Evolutionary conservation across 345 rosid species (phyloP).

Genomic region (Zanthoxylum bungeanum): DNA sequence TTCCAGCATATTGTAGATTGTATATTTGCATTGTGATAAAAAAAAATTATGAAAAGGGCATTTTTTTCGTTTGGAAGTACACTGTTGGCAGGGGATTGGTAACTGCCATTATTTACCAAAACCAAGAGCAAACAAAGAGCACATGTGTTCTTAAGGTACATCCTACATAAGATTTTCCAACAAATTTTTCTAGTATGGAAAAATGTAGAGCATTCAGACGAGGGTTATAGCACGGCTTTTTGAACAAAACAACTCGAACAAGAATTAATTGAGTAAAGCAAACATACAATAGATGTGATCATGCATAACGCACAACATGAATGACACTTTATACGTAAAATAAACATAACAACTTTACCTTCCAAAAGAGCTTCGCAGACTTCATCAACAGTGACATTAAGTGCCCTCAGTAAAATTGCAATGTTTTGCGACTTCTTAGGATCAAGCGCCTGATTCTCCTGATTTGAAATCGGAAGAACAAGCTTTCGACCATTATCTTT

Average conservation of each 20-base stretch:
- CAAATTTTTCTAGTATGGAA: background rate
- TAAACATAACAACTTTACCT: conserved; percentile 47
- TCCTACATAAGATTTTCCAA: background rate
- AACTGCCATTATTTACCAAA: background rate
- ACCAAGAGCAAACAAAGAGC: background rate
- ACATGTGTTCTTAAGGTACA: background rate
- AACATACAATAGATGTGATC: background rate
- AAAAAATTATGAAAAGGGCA: no score
- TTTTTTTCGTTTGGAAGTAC: background rate
- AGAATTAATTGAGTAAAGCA: background rate
- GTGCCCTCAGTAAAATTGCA: conserved; percentile 88
- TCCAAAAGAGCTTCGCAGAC: conserved; percentile 89
- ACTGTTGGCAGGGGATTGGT: background rate
- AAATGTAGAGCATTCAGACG: background rate
- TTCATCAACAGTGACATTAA: conserved; percentile 87
- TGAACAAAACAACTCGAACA: background rate
- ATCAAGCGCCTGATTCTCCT: conserved; percentile 77
- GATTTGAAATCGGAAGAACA: conserved; percentile 31
- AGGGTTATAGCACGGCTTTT: background rate
- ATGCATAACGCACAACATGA: background rate
- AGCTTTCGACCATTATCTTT: conserved; percentile 42
- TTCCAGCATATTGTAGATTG: no score
- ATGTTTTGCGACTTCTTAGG: conserved; percentile 89
- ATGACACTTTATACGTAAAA: background rate
- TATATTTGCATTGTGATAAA: no score